Percentiles rank a stretch among this genome's conserved stretches.
Conservation (phyloP, 768 basidiomycete species). For the Lactarius evosmus region DNA sequence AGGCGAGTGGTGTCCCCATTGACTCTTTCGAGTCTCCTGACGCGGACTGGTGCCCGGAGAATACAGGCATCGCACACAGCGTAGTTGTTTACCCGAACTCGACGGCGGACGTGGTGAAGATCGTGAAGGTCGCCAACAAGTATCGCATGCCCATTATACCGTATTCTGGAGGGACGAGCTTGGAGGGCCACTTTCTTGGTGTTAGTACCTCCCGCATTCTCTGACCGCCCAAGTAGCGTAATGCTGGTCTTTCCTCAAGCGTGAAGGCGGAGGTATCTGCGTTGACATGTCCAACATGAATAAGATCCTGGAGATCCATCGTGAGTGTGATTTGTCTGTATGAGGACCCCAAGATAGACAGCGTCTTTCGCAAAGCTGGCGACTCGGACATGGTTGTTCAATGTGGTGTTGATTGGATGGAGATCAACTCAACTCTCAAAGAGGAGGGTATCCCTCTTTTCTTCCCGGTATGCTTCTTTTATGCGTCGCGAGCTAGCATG, state of each 20-base stretch:
- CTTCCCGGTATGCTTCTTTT: constrained; percentile 61
- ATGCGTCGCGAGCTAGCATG: background rate
- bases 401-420: constrained; percentile 74
- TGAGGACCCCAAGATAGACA: background rate
- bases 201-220: constrained; percentile 38
- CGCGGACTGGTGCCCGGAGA: constrained; percentile 17
- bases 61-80: constrained; percentile 26
- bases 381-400: constrained; percentile 78
- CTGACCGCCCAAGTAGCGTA: no score
- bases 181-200: constrained; percentile 84
- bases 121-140: constrained; percentile 73
- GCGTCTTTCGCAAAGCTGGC: constrained; percentile 41
- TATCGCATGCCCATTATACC: constrained; percentile 75
- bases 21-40: background rate
- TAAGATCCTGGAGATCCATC: constrained; percentile 55
- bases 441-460: constrained; percentile 73
- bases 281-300: constrained; percentile 68
- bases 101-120: constrained; percentile 79
- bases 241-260: constrained; percentile 28
- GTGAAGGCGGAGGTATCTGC: constrained; percentile 55
- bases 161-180: constrained; percentile 80
- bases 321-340: constrained; percentile 30
- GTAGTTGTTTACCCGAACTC: constrained; percentile 55
- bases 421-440: constrained; percentile 66
- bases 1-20: constrained; percentile 40